phyloP scores from a whole-genome alignment of 106 monocot genomes.

The Dendrobium huoshanense region DNA sequence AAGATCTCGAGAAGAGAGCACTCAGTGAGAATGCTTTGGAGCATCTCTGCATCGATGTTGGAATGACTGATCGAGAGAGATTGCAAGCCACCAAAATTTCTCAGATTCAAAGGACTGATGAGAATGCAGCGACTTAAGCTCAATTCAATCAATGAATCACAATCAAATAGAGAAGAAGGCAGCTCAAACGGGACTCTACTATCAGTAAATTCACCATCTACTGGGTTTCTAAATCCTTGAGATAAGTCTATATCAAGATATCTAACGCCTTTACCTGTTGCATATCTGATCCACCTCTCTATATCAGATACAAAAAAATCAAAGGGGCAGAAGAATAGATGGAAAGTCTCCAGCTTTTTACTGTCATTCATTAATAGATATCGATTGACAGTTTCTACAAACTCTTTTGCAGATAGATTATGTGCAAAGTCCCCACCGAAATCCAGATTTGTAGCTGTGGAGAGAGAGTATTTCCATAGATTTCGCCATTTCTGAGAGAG shows the following conservation, averaged over 20 bases:
- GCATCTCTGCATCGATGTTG: conserved; percentile 5
- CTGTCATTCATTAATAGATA: conserved; percentile 20
- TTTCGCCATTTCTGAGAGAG: conserved; percentile 28
- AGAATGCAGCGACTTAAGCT: conserved; percentile 18
- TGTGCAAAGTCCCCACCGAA: conserved; percentile 20
- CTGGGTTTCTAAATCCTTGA: conserved; percentile 7
- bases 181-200: conserved; percentile 8
- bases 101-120: neutral
- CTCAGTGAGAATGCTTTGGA: neutral
- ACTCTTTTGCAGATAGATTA: conserved; percentile 22
- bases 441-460: conserved; percentile 17
- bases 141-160: conserved; percentile 18
- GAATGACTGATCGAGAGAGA: conserved; percentile 2
- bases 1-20: conserved; percentile 12
- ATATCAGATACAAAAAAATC: conserved; percentile 15
- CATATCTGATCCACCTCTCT: conserved; percentile 20
- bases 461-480: conserved; percentile 22
- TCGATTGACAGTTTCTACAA: conserved; percentile 20
- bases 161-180: conserved; percentile 13
- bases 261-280: conserved; percentile 14
- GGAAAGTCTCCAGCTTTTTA: conserved; percentile 23
- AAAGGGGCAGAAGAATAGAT: conserved; percentile 29
- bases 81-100: conserved; percentile 8
- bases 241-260: conserved; percentile 38
- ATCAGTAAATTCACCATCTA: neutral